phyloP scores from a whole-genome alignment of 805 yeast genomes.

The Candida michaelii region DNA sequence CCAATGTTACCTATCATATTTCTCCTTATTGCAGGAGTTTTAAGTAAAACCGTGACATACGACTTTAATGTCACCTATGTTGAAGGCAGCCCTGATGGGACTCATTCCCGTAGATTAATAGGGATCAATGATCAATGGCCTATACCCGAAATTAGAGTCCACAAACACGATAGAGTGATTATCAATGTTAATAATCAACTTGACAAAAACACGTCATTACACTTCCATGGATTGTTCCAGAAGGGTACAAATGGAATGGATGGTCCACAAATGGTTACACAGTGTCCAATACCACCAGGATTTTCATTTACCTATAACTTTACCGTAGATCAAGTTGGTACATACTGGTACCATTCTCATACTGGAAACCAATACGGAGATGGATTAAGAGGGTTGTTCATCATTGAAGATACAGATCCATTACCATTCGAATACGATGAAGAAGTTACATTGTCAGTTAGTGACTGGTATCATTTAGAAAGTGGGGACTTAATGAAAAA shows the following conservation, averaged over 20 bases:
- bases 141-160: slow-evolving; percentile 39
- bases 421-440: slow-evolving; percentile 64
- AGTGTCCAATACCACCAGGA: slow-evolving; percentile 46
- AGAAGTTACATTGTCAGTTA: slow-evolving; percentile 64
- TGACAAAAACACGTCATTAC: slow-evolving; percentile 40
- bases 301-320: slow-evolving; percentile 39
- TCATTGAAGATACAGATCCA: slow-evolving; percentile 45
- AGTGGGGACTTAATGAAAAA: slow-evolving; percentile 49
- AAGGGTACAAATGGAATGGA: slow-evolving; percentile 41
- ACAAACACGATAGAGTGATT: slow-evolving; percentile 39
- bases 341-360: slow-evolving; percentile 77
- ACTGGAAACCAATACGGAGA: slow-evolving; percentile 76
- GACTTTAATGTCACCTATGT: slow-evolving; percentile 40
- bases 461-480: slow-evolving; percentile 86
- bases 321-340: slow-evolving; percentile 37
- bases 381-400: slow-evolving; percentile 69
- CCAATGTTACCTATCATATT: not conserved
- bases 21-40: not conserved
- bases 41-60: slow-evolving; percentile 28
- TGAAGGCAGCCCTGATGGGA: slow-evolving; percentile 58
- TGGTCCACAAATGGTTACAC: slow-evolving; percentile 47
- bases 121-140: slow-evolving; percentile 57
- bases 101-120: slow-evolving; percentile 48
- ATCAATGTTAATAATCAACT: slow-evolving; percentile 35
- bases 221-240: slow-evolving; percentile 48